phyloP scores from a whole-genome alignment of 352 stramenopile species.

The Phytophthora syringae region DNA sequence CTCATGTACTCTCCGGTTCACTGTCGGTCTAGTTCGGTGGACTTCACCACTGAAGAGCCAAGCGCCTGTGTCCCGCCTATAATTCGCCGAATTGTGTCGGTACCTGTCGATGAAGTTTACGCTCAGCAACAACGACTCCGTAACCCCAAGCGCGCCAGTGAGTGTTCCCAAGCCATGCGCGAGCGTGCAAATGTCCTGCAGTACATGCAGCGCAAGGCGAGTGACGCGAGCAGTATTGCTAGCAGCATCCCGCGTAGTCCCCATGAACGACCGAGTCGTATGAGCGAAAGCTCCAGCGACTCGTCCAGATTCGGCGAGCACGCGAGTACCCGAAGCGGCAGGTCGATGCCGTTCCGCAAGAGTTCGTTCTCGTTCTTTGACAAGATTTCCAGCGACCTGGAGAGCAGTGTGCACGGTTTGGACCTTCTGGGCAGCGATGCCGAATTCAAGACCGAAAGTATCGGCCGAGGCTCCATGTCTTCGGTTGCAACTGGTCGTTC shows the following conservation, averaged over 20 bases:
- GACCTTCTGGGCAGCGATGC: slow-evolving; percentile 50
- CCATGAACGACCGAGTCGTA: slow-evolving; percentile 22
- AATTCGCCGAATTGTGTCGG: slow-evolving; percentile 53
- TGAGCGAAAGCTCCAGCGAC: slow-evolving; percentile 78
- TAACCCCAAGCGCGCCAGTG: slow-evolving; percentile 32
- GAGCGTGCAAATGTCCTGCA: slow-evolving; percentile 87
- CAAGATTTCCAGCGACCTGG: slow-evolving; percentile 80
- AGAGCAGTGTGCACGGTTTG: slow-evolving; percentile 61
- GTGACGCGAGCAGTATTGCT: slow-evolving; percentile 79
- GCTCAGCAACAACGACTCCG: slow-evolving; percentile 32
- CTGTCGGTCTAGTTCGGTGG: slow-evolving; percentile 40
- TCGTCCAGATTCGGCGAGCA: slow-evolving; percentile 62
- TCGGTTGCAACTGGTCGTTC: slow-evolving; percentile 31
- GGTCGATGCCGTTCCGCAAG: slow-evolving; percentile 57
- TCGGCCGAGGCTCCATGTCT: slow-evolving; percentile 32
- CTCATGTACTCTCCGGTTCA: slow-evolving; percentile 43
- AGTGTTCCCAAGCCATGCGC: slow-evolving; percentile 77
- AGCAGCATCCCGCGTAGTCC: slow-evolving; percentile 68
- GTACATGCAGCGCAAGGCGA: slow-evolving; percentile 88
- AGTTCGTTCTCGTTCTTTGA: slow-evolving; percentile 91
- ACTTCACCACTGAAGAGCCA: slow-evolving; percentile 33
- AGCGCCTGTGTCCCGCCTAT: slow-evolving; percentile 16
- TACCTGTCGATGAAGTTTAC: slow-evolving; percentile 25
- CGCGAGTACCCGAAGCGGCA: slow-evolving; percentile 55
- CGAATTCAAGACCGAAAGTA: slow-evolving; percentile 37